Base-by-base conservation (phyloP, 2,329 filamentous ascomycete genomes). In the Paraphaeosphaeria sporulosa region DNA sequence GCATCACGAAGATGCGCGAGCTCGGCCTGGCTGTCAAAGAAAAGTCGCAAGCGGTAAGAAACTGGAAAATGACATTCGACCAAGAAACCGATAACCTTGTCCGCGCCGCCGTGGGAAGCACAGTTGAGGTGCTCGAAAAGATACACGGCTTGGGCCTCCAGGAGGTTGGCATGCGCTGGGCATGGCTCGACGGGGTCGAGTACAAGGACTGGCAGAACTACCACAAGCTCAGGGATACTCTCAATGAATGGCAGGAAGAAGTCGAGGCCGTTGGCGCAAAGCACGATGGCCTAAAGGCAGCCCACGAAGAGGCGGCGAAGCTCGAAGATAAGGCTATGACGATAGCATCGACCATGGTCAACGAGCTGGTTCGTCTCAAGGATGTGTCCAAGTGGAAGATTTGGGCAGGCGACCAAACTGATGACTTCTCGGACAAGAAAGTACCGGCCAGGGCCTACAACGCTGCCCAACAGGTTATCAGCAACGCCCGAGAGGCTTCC, bases 201-300 rank as follows among this genome's bases (percentile, higher is more conserved):
- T 97, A 99, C 83, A 94, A 96, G 77, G 93, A 99, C 76, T 99
- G 95, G 95, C 88, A 90, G 61, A 95, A 94, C 76, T 99, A 97
- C 74, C 93, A 98, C 76, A 88, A 91, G 61, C 83, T 99, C 59
- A 96, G 92, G 81, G 87, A 86, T 56, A 90, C 91, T 13, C 91
- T 97, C 55, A 89, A 90, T 50, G 88, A 92, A 70, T 97, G 94
- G 93, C 90, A 92, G 57, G 84, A 87, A 38, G 92, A 96, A 67
- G 88, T 99, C 50, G 89, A 92, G 74, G 84, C 88, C 60, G 86
- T 94, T 55, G 91, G 93, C 42, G 85, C 90, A 61, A 85, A 87
- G 3, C 91, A 97, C 73, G 86, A 90, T 9, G 88, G 87, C 27
- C 83, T 97, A 13, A 81, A 84, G 21, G 81, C 87, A 57, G 91